phyloP scores from a whole-genome alignment of 2,329 filamentous ascomycete species.

The Xylariaceae sp. region DNA sequence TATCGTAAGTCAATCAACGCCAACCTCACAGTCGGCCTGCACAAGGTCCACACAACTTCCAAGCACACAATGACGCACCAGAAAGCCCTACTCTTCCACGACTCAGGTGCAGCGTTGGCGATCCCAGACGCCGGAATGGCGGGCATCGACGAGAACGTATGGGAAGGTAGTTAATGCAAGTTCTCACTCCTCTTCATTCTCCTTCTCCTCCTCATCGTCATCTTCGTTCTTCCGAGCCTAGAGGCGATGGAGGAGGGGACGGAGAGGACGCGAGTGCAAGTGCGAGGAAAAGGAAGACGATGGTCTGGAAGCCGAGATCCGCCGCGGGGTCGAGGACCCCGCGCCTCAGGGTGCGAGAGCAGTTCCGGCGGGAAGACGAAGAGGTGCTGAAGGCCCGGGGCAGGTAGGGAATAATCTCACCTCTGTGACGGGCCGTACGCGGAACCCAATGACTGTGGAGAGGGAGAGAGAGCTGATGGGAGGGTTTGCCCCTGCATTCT shows the following conservation, averaged over 20 bases:
- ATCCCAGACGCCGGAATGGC: conserved; percentile 55
- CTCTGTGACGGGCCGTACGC: too few species aligned
- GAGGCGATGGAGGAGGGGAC: too few species aligned
- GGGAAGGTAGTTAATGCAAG: conserved; percentile 61
- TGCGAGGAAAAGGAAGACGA: conserved; percentile 24
- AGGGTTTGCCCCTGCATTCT: too few species aligned
- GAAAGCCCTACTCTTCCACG: conserved; percentile 34
- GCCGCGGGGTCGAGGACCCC: conserved; percentile 38
- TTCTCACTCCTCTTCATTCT: conserved; percentile 58
- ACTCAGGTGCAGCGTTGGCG: conserved; percentile 44
- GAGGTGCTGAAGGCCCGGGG: neutral
- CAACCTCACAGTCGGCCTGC: neutral
- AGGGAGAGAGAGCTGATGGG: too few species aligned
- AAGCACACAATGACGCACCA: conserved; percentile 50
- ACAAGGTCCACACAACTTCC: conserved; percentile 50
- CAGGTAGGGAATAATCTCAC: neutral
- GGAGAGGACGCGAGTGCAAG: neutral
- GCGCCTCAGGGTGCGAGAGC: conserved; percentile 54
- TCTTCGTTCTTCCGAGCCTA: too few species aligned
- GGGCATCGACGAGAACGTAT: conserved; percentile 53
- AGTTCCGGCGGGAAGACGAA: conserved; percentile 48
- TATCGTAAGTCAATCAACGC: neutral
- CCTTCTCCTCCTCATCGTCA: too few species aligned
- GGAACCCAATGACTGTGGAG: too few species aligned
- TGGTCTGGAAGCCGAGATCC: conserved; percentile 20